Evolutionary conservation across 176 grass and related monocot genomes (phyloP).

Genomic region (Bothriochloa decipiens): DNA sequence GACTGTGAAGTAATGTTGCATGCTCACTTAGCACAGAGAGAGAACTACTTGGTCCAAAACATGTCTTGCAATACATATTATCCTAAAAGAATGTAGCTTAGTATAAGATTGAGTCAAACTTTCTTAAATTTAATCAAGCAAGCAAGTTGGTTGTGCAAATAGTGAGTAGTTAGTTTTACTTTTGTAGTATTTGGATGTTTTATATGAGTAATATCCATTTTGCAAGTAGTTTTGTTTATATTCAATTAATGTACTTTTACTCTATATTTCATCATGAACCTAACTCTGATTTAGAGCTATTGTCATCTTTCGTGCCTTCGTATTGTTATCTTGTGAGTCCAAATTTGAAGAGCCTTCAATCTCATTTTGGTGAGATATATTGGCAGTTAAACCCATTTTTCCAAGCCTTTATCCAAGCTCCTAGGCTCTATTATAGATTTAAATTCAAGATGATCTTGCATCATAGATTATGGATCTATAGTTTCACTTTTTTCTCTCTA

Average conservation of each 20-base stretch:
- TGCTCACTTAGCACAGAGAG: no score
- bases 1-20: no score
- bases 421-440: not conserved
- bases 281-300: not conserved
- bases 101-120: not conserved
- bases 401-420: not conserved
- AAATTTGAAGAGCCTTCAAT: not conserved
- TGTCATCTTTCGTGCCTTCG: not conserved
- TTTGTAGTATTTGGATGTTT: not conserved
- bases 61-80: not conserved
- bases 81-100: not conserved
- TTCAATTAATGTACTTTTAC: not conserved
- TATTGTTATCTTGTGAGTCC: not conserved
- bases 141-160: not conserved
- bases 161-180: not conserved
- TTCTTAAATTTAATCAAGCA: not conserved
- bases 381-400: not conserved
- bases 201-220: not conserved
- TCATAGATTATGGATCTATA: not conserved
- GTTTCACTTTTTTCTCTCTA: not conserved
- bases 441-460: not conserved
- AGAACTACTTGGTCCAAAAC: not conserved
- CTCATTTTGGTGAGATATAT: not conserved
- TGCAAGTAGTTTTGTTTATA: not conserved
- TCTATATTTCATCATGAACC: not conserved